phyloP scores from a whole-genome alignment of 805 yeast species.

The Wickerhamiella qilinensis region DNA sequence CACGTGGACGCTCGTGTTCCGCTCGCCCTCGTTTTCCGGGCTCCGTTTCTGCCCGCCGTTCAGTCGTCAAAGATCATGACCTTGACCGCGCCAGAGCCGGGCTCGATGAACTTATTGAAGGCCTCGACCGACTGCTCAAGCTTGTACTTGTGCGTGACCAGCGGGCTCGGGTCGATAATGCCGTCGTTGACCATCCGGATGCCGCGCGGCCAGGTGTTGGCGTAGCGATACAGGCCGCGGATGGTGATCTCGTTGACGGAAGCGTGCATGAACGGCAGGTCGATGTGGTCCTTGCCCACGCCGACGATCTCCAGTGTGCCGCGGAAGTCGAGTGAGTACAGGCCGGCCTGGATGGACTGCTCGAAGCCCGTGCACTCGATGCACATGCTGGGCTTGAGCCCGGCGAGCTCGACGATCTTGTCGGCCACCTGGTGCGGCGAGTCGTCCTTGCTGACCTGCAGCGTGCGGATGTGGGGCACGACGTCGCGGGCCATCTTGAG shows the following conservation, averaged over 20 bases:
- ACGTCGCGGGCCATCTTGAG: slow-evolving; percentile 31
- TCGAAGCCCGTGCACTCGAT: slow-evolving; percentile 43
- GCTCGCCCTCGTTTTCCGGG: too few species aligned
- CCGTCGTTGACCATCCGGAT: slow-evolving; percentile 32
- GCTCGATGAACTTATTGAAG: slow-evolving; percentile 27
- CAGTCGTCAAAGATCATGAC: slow-evolving; percentile 30
- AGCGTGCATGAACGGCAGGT: slow-evolving; percentile 39
- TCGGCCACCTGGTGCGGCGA: slow-evolving; percentile 21
- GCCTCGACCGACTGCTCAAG: slow-evolving; percentile 34
- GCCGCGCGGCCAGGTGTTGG: slow-evolving; percentile 42
- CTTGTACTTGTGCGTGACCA: slow-evolving; percentile 34
- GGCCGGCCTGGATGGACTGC: slow-evolving; percentile 30
- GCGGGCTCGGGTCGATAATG: slow-evolving; percentile 28
- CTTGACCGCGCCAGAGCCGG: slow-evolving; percentile 31
- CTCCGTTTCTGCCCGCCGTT: too few species aligned
- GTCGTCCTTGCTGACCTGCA: slow-evolving; percentile 28
- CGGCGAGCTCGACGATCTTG: slow-evolving; percentile 24
- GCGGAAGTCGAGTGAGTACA: slow-evolving; percentile 31
- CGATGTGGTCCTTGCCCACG: slow-evolving; percentile 33
- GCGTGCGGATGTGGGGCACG: slow-evolving; percentile 32
- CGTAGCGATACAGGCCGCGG: slow-evolving; percentile 37
- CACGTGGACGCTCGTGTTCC: too few species aligned
- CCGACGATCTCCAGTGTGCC: slow-evolving; percentile 35
- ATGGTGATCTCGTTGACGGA: slow-evolving; percentile 37
- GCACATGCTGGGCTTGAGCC: slow-evolving; percentile 28